Base-by-base conservation (phyloP, 208 protist species). In the Vickermania ingenoplastis region DNA sequence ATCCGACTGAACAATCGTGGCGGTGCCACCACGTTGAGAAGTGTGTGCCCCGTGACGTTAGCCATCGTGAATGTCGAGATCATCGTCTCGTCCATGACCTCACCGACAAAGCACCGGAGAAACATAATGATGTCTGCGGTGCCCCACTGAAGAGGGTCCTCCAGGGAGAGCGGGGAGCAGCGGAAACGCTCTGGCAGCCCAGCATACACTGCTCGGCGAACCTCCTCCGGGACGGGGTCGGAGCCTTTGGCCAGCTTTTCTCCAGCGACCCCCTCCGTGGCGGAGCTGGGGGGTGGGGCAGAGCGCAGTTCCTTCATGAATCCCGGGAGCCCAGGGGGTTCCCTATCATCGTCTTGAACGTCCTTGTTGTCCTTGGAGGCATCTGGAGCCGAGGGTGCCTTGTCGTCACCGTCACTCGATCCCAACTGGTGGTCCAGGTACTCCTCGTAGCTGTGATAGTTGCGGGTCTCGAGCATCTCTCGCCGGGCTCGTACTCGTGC, bases 361-460 rank as follows among this genome's bases (percentile, higher is more conserved):
- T 5, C 27, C 30, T 3, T 30, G 48, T n/a, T 58, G 0, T 21
- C 25, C 1, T 51, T 59, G 2, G 26, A 29, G 7, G 71, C 22
- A 0, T 59, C 50, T 54, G n/a, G n/a, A 25, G 22, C 64, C 52
- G 22, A 30, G 30, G 53, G 25, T 22, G 52, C 26, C 28, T 13
- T 11, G n/a, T 53, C 60, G 5, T n/a, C 29, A 28, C 65, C 69
- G 28, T 66, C 70, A 1, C 59, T 65, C 13, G 64, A 76, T 22
- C 68, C 74, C 1, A 84, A 30, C 59, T 88, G 74, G 23, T 71
- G 77, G 27, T 71, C 74, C 1, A 86, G 61, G 63, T 78, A 90
- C 13, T 65, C 77, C 30, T 94, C 83, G 51, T 94, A 89, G 56
- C 49, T 86, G 0, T 49, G 56, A 68, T 81, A 94, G 53, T 86